Evolutionary conservation across 2,329 filamentous ascomycete species (phyloP).

Genomic region (Fusarium anthophilum): DNA sequence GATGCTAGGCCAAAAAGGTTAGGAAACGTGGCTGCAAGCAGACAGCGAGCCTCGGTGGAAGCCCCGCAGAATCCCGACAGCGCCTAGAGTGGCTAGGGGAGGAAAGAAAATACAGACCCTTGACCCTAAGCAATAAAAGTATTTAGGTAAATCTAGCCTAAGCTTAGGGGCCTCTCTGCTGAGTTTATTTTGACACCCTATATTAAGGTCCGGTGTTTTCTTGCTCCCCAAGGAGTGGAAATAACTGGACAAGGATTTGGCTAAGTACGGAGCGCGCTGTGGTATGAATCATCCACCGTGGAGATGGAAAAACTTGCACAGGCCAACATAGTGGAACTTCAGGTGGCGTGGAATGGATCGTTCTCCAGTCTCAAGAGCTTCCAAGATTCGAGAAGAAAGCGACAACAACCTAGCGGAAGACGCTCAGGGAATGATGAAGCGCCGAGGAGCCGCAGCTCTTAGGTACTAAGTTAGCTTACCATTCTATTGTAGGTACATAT

Average conservation of each 20-base stretch:
- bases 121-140: too few relatives aligned
- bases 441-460: slow-evolving; percentile 14
- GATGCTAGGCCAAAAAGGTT: slow-evolving; percentile 1
- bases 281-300: slow-evolving; percentile 4
- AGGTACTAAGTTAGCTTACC: background rate
- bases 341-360: slow-evolving; percentile 14
- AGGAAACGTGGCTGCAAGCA: slow-evolving; percentile 41
- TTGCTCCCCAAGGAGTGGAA: too few relatives aligned
- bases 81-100: slow-evolving; percentile 6
- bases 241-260: slow-evolving; percentile 8
- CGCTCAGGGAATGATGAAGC: slow-evolving; percentile 4
- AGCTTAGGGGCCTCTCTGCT: too few relatives aligned
- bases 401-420: slow-evolving; percentile 3
- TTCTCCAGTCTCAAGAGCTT: slow-evolving; percentile 17
- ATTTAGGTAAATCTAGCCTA: too few relatives aligned
- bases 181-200: too few relatives aligned
- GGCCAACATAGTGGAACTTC: slow-evolving; percentile 11
- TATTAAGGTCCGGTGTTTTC: too few relatives aligned
- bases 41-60: slow-evolving; percentile 14
- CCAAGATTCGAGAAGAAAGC: slow-evolving; percentile 28
- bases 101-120: too few relatives aligned
- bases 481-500: too few relatives aligned
- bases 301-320: slow-evolving; percentile 21
- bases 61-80: slow-evolving; percentile 18
- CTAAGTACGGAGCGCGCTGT: slow-evolving; percentile 32